These are phyloP conservation scores for Penicillium vulpinum DNA, from an alignment of 2,329 filamentous ascomycete species.

Conservation along the genomic window DNA sequence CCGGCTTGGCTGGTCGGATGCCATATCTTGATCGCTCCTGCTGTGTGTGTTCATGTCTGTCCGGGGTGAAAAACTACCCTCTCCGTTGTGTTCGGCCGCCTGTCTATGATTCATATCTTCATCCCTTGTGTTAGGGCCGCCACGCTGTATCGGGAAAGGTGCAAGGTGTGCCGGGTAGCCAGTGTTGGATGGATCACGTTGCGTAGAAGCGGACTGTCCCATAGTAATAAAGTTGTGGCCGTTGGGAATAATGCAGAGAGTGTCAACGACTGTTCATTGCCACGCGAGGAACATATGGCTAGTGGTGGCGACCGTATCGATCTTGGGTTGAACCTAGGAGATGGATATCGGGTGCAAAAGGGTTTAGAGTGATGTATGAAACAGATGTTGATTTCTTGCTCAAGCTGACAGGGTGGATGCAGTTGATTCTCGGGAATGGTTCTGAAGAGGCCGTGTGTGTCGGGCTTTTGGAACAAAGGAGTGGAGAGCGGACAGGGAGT, in stretches of 20 bases:
- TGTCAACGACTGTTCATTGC: conserved; percentile 31
- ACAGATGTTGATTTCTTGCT: background rate
- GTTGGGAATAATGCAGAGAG: conserved; percentile 19
- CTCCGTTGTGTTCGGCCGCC: conserved; percentile 29
- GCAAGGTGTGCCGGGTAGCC: conserved; percentile 24
- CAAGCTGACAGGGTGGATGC: background rate
- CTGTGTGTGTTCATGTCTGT: conserved; percentile 17
- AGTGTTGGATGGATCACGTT: conserved; percentile 36
- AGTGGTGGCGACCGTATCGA: conserved; percentile 14
- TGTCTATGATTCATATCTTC: conserved; percentile 37
- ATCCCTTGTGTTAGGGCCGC: conserved; percentile 31
- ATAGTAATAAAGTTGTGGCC: conserved; percentile 36
- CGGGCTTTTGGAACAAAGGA: conserved; percentile 15
- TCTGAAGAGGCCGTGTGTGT: background rate
- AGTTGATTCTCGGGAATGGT: background rate
- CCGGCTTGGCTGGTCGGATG: conserved; percentile 11
- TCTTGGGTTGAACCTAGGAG: background rate
- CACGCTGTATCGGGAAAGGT: conserved; percentile 23
- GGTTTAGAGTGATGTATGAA: background rate
- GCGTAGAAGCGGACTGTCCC: conserved; percentile 47
- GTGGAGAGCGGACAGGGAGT: background rate
- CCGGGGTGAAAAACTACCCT: conserved; percentile 17
- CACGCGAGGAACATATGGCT: conserved; percentile 25
- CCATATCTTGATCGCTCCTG: conserved; percentile 10
- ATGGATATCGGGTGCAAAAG: background rate